phyloP scores from a whole-genome alignment of 768 basidiomycete species.

The Pleurotus sapidus region DNA sequence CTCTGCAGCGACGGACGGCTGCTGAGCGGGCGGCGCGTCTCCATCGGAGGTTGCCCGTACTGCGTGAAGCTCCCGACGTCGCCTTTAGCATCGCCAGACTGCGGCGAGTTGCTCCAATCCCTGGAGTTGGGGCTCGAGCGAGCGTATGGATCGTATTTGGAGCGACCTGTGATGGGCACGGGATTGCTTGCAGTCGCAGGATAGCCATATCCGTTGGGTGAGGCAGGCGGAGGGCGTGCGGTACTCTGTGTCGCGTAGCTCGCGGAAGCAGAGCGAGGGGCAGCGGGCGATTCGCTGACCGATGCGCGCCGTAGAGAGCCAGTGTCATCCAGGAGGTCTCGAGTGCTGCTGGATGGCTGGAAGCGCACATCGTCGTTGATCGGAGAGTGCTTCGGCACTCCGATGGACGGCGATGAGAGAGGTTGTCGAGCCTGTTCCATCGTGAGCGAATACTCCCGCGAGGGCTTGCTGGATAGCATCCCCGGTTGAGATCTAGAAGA shows the following conservation, averaged over 20 bases:
- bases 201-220: constrained; percentile 3
- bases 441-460: constrained; percentile 3
- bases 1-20: constrained; percentile 3
- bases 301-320: background rate
- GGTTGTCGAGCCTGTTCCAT: constrained; percentile 1
- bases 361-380: background rate
- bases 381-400: background rate
- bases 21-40: background rate
- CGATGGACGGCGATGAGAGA: constrained; percentile 1
- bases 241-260: background rate
- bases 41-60: background rate
- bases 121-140: constrained; percentile 4
- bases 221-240: background rate
- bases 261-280: background rate
- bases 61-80: constrained; percentile 1
- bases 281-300: background rate
- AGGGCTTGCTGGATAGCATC: background rate
- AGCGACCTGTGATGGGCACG: background rate
- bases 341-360: background rate
- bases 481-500: background rate
- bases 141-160: background rate
- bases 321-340: constrained; percentile 1
- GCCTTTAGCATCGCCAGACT: background rate
- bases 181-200: background rate
- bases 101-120: constrained; percentile 3